Evolutionary conservation across 352 stramenopile genomes (phyloP), one percentile per base, ranked within the genome.

Genomic region (Phytophthora pini): DNA sequence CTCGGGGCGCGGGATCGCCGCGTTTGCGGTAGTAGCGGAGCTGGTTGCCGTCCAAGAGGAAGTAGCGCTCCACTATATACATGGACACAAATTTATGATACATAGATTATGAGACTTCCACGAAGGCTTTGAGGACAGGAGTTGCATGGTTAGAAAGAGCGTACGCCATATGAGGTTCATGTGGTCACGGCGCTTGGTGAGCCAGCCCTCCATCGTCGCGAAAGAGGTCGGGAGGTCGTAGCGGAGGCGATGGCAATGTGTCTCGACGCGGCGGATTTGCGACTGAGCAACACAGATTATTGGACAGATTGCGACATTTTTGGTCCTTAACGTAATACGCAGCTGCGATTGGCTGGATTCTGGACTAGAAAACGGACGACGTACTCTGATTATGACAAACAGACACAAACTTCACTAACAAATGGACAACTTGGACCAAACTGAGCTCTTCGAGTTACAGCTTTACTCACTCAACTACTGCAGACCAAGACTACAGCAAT

Each of bases 131-230:
- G 11, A 27, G 7, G 10, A 15, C 15, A 39, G 3, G 26, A 61
- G 39, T 61, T 65, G 29, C 22, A 57, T 13, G 17, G 8, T 1
- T 29, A 31, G 40, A 58, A 13, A 29, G 17, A 3, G 74, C 83
- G 69, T 86, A 95, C 88, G 71, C 88, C 88, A 95, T 70, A 95
- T 95, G 66, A 95, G 81, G 72, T 95, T 95, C 88, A 95, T 95
- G 78, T 95, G 88, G 68, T 95, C 88, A 36, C 88, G 84, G 46
- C 88, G 86, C 79, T 94, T 94, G 38, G 88, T 94, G 59, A 95
- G 80, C 88, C 88, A 95, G 68, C 88, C 88, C 61, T 95, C 86
- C 88, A 95, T 95, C 46, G 51, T 79, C 38, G 15, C 41, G 8
- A 60, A 15, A 3, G 43, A 51, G 40, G 29, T 46, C 34, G 22